Conservation (phyloP, 2,329 filamentous ascomycete species). For the Aspergillus tubingensis region DNA sequence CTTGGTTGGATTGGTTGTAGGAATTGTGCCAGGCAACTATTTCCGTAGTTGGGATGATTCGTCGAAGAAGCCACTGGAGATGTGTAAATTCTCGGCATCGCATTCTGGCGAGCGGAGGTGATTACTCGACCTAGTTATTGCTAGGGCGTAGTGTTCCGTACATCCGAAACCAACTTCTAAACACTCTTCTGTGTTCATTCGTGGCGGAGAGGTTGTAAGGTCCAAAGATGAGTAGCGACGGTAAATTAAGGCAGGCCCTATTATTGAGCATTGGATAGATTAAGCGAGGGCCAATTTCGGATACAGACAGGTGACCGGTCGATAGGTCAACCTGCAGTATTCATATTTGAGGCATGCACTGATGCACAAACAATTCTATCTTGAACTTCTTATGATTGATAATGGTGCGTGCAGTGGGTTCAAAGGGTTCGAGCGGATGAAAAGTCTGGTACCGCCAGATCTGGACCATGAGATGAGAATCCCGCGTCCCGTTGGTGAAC, state of each 20-base stretch:
- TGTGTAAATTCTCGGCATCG: too few species aligned
- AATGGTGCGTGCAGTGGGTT: too few species aligned
- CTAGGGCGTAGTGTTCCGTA: background rate
- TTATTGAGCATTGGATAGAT: background rate
- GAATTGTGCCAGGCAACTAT: background rate
- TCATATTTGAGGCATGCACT: background rate
- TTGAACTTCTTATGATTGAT: too few species aligned
- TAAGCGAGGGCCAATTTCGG: background rate
- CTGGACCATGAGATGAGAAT: constrained; percentile 3
- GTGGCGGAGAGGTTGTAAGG: background rate
- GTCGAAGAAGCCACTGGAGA: background rate
- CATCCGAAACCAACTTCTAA: too few species aligned
- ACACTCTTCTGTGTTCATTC: too few species aligned
- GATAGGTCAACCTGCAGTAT: background rate
- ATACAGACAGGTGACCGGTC: background rate
- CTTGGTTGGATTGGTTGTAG: background rate
- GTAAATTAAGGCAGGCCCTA: background rate
- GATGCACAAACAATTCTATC: background rate
- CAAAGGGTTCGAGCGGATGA: background rate
- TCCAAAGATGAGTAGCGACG: background rate
- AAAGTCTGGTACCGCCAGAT: background rate
- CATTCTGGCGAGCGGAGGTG: background rate
- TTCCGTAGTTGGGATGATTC: background rate
- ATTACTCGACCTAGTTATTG: background rate
- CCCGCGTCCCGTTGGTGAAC: constrained; percentile 7